A percentile compares a stretch with the other conserved stretches of the same genome.
phyloP scores from a whole-genome alignment of 257 asterid genomes.

The Penstemon davidsonii region DNA sequence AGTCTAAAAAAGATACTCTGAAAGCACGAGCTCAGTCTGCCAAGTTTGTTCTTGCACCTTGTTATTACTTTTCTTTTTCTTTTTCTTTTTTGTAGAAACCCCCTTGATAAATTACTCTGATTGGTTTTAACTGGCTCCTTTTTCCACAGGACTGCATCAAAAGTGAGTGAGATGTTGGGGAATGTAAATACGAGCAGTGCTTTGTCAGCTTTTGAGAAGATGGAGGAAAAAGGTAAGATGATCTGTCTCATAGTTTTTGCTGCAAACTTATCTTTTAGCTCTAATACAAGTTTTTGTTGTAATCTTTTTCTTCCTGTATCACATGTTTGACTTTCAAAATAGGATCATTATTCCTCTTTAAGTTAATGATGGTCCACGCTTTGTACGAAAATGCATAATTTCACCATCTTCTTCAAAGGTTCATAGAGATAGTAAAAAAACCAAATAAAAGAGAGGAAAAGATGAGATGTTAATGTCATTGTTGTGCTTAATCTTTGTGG shows the following conservation, averaged over 20 bases:
- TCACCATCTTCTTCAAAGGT: conserved; percentile 6
- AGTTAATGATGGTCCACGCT: neutral
- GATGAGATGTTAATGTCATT: conserved; percentile 2
- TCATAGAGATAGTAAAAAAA: neutral
- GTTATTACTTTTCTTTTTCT: conserved; percentile 6
- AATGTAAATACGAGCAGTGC: conserved; percentile 97
- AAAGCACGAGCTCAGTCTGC: conserved; percentile 99
- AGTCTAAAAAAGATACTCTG: conserved; percentile 88
- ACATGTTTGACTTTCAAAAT: neutral
- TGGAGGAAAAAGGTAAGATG: conserved; percentile 91
- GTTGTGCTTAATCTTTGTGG: neutral
- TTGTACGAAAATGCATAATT: conserved; percentile 5
- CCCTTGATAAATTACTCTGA: conserved; percentile 20
- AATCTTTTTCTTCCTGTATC: neutral
- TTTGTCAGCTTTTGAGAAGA: conserved; percentile 94
- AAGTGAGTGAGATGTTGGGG: conserved; percentile 96
- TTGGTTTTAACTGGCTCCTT: conserved; percentile 24
- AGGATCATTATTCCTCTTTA: neutral
- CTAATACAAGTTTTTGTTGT: conserved; percentile 7
- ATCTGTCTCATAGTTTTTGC: conserved; percentile 20
- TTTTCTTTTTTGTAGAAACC: neutral
- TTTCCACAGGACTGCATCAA: conserved; percentile 79
- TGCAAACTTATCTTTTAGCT: conserved; percentile 13
- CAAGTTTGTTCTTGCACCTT: conserved; percentile 59
- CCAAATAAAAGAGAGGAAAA: neutral